These are phyloP conservation scores for Rutidosis leptorrhynchoides DNA, from an alignment of 129 eudicot genomes.

Conservation along the genomic window DNA sequence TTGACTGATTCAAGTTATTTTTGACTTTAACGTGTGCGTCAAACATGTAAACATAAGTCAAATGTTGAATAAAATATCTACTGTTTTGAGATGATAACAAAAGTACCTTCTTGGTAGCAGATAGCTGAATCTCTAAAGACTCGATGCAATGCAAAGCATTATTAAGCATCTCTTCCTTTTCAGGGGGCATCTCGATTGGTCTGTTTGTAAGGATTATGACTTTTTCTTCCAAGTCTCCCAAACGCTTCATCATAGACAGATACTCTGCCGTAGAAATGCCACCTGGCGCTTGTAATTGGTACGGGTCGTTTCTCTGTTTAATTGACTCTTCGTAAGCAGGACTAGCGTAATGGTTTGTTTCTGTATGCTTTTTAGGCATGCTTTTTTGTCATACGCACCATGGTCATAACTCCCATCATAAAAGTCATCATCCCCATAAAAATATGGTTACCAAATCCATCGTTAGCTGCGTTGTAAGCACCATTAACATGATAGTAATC, in stretches of 20 bases:
- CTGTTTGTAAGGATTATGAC: slow-evolving; percentile 50
- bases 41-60: neutral
- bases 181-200: slow-evolving; percentile 83
- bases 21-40: too few relatives aligned
- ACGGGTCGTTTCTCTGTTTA: slow-evolving; percentile 31
- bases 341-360: slow-evolving; percentile 48
- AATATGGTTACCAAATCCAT: slow-evolving; percentile 53
- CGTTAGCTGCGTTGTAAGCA: slow-evolving; percentile 31
- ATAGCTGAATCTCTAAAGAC: slow-evolving; percentile 73
- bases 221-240: slow-evolving; percentile 85
- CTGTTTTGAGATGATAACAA: neutral
- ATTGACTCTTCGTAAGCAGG: slow-evolving; percentile 35
- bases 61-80: too few relatives aligned
- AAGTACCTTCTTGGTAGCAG: slow-evolving; percentile 80
- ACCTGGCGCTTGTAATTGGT: slow-evolving; percentile 37
- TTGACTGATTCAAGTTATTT: too few relatives aligned
- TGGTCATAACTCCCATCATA: slow-evolving; percentile 83
- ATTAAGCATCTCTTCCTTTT: slow-evolving; percentile 85
- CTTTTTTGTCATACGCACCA: slow-evolving; percentile 84
- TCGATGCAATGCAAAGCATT: slow-evolving; percentile 65
- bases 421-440: slow-evolving; percentile 75
- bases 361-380: slow-evolving; percentile 78
- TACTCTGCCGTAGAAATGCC: slow-evolving; percentile 58
- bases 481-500: slow-evolving; percentile 33
- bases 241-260: slow-evolving; percentile 79